Base-by-base conservation (phyloP, 768 basidiomycete species). In the Mycena belliarum region DNA sequence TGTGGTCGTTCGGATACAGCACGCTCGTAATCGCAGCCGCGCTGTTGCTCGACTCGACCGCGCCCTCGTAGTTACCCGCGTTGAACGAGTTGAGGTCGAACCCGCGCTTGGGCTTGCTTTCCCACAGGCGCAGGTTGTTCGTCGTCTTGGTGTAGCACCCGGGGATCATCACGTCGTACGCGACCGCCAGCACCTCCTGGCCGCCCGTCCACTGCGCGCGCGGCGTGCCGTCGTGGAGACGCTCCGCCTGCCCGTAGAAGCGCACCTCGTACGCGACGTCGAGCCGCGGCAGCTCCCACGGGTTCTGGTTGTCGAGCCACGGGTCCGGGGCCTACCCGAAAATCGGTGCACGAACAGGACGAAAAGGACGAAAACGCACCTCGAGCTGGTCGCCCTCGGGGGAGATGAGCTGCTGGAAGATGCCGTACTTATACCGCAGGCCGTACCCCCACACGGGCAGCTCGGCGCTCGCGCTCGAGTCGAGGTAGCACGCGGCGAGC, bases 81-180 rank as follows among this genome's bases (percentile, higher is more conserved):
- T 98, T 98, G 84, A 98, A 98, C 44, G 89, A 91, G 71, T 94
- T 90, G 63, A 98, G 72, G 73, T 98, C 95, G 69, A 98, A 98
- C 1, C 91, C 92, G 65, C 91, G 79, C 79, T 93, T 92, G 23
- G 93, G 87, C 75, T 88, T 88, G 68, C 80, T 87, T 76, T 89
- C 92, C 92, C 87, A 92, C 52, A 86, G 78, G 60, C 90, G 79
- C 64, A 98, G 76, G 73, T 97, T 98, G 77, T 96, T 95, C 49
- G 92, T 94, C 60, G 87, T 94, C 72, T 80, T 81, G 40, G 91
- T 95, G 24, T 79, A 80, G 68, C 84, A 94, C 4, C 93, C 89
- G 6, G 95, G 95, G 64, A 98, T 91, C 77, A 96, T 96, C 20
- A 93, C 87, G 69, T 98, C 96, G 68, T 96, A 95, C 0, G 95